Evolutionary conservation across 164 flowering plant species (phyloP).

Genomic region (Cinnamomum chago): DNA sequence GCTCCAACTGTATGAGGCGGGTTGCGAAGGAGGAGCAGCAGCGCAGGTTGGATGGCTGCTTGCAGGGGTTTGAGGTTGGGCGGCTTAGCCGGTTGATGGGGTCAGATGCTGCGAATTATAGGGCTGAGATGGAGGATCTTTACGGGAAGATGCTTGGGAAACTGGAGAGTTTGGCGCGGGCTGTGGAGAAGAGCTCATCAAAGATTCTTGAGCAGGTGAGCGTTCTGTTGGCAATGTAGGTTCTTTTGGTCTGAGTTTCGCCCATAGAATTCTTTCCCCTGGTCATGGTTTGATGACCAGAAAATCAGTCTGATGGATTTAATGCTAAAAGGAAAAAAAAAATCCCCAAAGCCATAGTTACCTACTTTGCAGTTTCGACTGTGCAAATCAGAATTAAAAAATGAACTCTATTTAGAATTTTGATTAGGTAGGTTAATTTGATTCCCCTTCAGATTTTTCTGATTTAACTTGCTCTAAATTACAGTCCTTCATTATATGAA

Average conservation of each 20-base stretch:
- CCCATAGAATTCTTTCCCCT: neutral
- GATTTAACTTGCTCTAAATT: too few relatives aligned
- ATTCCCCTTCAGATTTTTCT: too few relatives aligned
- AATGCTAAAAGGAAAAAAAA: too few relatives aligned
- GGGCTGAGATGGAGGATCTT: slow-evolving; percentile 62
- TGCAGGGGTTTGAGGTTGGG: slow-evolving; percentile 57
- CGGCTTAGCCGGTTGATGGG: slow-evolving; percentile 57
- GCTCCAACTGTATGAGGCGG: slow-evolving; percentile 26
- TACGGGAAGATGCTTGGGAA: slow-evolving; percentile 77
- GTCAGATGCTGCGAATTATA: slow-evolving; percentile 47
- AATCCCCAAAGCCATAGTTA: too few relatives aligned
- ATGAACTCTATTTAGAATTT: too few relatives aligned
- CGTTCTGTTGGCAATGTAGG: neutral
- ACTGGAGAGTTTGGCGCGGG: slow-evolving; percentile 53
- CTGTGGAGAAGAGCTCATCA: slow-evolving; percentile 59
- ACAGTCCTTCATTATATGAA: too few relatives aligned
- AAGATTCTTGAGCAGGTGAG: slow-evolving; percentile 66
- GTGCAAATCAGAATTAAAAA: too few relatives aligned
- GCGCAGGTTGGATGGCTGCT: slow-evolving; percentile 41
- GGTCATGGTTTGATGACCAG: neutral
- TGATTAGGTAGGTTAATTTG: too few relatives aligned
- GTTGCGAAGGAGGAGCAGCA: slow-evolving; percentile 48
- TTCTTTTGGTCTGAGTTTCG: neutral
- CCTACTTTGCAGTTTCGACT: too few relatives aligned
- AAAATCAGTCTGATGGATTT: too few relatives aligned